A percentile compares a stretch with the other conserved stretches of the same genome.
Conservation (phyloP, 495 filamentous ascomycete genomes). For the Aspergillus wentii region DNA sequence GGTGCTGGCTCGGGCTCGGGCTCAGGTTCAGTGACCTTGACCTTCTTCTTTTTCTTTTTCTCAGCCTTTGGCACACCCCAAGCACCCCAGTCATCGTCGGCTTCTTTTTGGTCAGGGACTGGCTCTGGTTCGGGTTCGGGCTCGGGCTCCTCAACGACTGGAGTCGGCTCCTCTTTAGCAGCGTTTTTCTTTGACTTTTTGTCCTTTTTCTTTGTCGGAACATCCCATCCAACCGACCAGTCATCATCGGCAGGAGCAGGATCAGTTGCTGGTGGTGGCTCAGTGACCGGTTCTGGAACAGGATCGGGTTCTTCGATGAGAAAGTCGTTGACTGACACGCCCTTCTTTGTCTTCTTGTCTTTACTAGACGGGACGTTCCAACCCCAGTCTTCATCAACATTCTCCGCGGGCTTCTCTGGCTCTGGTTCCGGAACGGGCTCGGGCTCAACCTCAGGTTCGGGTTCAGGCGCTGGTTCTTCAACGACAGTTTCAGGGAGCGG, state of each 20-base stretch:
- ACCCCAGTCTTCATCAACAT: slow-evolving; percentile 14
- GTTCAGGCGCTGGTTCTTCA: slow-evolving; percentile 13
- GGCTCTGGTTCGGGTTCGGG: too few relatives aligned
- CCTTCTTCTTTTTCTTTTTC: slow-evolving; percentile 8
- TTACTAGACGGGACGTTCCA: slow-evolving; percentile 5
- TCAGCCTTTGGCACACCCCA: slow-evolving; percentile 12
- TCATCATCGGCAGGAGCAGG: too few relatives aligned
- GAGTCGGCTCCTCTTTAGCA: too few relatives aligned
- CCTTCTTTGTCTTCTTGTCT: slow-evolving; percentile 18
- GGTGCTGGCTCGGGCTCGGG: slow-evolving; percentile 20
- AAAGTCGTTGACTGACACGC: too few relatives aligned
- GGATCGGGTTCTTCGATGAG: too few relatives aligned
- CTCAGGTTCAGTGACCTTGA: not conserved
- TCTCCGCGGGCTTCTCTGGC: slow-evolving; percentile 12
- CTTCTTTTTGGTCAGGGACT: too few relatives aligned
- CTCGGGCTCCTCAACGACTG: too few relatives aligned
- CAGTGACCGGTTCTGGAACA: too few relatives aligned
- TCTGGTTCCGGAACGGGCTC: slow-evolving; percentile 17
- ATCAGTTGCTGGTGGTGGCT: too few relatives aligned
- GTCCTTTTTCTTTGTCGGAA: too few relatives aligned
- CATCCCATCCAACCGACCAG: too few relatives aligned
- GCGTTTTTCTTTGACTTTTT: too few relatives aligned
- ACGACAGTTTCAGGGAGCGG: slow-evolving; percentile 15
- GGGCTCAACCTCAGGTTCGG: slow-evolving; percentile 13
- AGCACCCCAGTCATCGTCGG: slow-evolving; percentile 44